Evolutionary conservation across 2,329 filamentous ascomycete species (phyloP), one percentile per base, ranked within the genome.

Genomic region (Thielaviopsis punctulata): DNA sequence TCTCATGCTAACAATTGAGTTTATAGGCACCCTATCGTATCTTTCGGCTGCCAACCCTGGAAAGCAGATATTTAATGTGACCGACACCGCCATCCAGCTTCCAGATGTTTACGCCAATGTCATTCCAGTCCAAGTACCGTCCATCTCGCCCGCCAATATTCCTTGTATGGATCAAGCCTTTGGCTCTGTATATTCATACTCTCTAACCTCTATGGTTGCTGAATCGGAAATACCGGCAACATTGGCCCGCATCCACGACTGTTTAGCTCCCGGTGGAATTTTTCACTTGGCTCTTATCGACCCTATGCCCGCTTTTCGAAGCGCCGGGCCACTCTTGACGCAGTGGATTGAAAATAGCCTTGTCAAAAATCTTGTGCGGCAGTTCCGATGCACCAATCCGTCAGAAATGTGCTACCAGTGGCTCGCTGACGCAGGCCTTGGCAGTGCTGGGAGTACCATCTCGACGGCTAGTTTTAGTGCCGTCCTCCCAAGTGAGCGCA

Each of bases 271-370:
- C 0, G 70, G 72, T 0, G 79, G 80, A 1, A 66, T 68, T 19
- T 62, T 84, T 12, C 72, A 80, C 54, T 63, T 85, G 15, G 73
- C 73, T 0, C 64, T 84, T 18, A 75, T 84, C 56, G 78, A 85
- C 53, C 77, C 81, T 0, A 65, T 74, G 7, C 82, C 82, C 0
- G 66, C 73, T 0, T 65, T 72, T 3, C 64, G 68, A 1, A 78
- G 73, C 0, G 66, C 77, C 22, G 82, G 81, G 0, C 77, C 76
- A 0, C 65, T 66, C 1, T 65, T 85, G 60, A 68, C 73, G 33
- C 62, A 66, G 1, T 85, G 81, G 81, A 66, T 85, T 2, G 76
- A 82, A 44, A 69, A 75, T 3, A 68, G 82, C 49, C 66, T 85
- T 0, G 61, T 81, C 1, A 62, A 74, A 6, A 80, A 79, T 53